Conservation (phyloP, 2,329 filamentous ascomycete genomes). For the Xylaria sp. region DNA sequence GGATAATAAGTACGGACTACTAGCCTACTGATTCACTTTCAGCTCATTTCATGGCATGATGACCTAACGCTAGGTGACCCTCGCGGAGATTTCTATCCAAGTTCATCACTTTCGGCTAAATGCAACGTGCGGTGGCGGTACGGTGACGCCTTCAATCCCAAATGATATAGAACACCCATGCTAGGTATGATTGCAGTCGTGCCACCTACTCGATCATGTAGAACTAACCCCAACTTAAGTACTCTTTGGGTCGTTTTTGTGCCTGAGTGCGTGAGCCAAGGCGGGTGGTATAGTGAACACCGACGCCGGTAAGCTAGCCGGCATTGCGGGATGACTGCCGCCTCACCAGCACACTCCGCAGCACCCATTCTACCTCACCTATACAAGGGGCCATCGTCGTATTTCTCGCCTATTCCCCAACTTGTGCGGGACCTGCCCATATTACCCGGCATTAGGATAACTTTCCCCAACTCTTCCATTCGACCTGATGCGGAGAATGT, state of each 20-base stretch:
- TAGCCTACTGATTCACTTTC: not conserved
- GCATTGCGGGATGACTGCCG: constrained; percentile 30
- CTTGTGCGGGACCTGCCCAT: constrained; percentile 1
- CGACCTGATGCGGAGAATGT: constrained; percentile 30
- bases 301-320: constrained; percentile 10
- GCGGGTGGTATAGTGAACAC: not conserved
- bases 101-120: constrained; percentile 6
- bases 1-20: too few species aligned
- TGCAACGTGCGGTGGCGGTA: constrained; percentile 2
- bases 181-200: not conserved
- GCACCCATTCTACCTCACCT: not conserved
- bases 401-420: not conserved
- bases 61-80: not conserved
- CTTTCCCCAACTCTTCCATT: constrained; percentile 21
- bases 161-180: not conserved
- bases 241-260: not conserved
- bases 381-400: not conserved
- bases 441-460: constrained; percentile 22
- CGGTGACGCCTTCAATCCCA: not conserved
- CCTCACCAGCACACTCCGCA: not conserved
- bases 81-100: not conserved
- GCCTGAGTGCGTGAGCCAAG: not conserved
- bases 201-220: not conserved
- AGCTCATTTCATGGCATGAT: not conserved
- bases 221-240: not conserved